Conservation (phyloP, 306 rosid species). For the Echinosophora koreensis region DNA sequence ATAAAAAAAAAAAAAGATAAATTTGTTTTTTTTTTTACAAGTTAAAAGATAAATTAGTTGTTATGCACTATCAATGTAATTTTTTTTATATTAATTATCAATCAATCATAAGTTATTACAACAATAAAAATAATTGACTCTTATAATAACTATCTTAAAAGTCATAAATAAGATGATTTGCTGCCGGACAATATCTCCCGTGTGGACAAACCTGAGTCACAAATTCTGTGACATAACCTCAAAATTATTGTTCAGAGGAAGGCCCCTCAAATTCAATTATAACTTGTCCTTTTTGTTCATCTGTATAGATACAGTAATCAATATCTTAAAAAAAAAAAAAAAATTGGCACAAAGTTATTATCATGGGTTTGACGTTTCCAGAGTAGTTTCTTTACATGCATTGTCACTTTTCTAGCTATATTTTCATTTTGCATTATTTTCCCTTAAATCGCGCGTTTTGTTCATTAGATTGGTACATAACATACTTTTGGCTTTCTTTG, state of each 20-base stretch:
- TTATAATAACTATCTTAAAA: no score
- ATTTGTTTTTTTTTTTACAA: no score
- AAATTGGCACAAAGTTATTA: constrained; percentile 1
- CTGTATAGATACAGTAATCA: constrained; percentile 23
- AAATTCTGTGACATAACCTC: not conserved
- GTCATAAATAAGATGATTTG: not conserved
- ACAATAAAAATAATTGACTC: no score
- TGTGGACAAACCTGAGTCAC: constrained; percentile 47
- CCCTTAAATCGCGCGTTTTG: not conserved
- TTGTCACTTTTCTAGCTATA: constrained; percentile 37
- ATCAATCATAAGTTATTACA: no score
- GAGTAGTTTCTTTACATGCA: constrained; percentile 32
- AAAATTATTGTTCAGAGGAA: constrained; percentile 43
- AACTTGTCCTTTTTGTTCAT: constrained; percentile 33
- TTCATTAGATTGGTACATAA: constrained; percentile 34
- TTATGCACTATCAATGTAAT: no score
- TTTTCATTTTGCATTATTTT: constrained; percentile 38
- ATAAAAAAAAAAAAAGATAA: no score
- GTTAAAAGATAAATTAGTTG: no score
- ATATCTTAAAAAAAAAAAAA: constrained; percentile 18
- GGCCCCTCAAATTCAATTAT: constrained; percentile 57
- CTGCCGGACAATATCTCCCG: constrained; percentile 3
- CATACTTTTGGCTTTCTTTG: constrained; percentile 39
- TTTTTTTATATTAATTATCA: no score
- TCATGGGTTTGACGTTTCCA: constrained; percentile 40